Conservation (phyloP, 305 asterid species). For the Fraxinus albicans region DNA sequence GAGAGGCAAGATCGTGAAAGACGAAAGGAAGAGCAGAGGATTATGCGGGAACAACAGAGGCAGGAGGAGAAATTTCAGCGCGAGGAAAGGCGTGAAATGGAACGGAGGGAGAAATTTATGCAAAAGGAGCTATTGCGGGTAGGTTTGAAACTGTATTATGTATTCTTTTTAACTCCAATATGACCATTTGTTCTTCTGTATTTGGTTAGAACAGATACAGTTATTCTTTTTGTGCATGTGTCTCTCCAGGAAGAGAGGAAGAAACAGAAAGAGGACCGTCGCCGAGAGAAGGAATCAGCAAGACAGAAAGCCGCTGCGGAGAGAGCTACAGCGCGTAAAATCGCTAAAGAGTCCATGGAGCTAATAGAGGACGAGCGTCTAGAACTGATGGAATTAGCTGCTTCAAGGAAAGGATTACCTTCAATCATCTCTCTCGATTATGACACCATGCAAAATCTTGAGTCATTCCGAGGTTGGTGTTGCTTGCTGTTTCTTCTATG, state of each 20-base stretch:
- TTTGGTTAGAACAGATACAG: conserved; percentile 3
- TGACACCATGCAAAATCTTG: conserved; percentile 83
- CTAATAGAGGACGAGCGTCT: conserved; percentile 96
- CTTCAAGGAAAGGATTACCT: conserved; percentile 76
- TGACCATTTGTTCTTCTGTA: background rate
- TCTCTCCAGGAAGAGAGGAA: conserved; percentile 74
- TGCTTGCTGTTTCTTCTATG: conserved; percentile 16
- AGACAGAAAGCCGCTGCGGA: conserved; percentile 87
- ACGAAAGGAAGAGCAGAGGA: conserved; percentile 77
- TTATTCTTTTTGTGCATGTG: conserved; percentile 8
- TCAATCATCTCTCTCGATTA: conserved; percentile 86
- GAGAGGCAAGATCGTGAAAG: conserved; percentile 94
- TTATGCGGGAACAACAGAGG: conserved; percentile 81
- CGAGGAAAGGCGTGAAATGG: conserved; percentile 96
- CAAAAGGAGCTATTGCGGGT: conserved; percentile 83
- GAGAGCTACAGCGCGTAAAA: conserved; percentile 86
- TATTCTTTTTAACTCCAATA: background rate
- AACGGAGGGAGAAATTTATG: conserved; percentile 87
- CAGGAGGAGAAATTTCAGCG: conserved; percentile 94
- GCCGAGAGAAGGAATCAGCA: conserved; percentile 75
- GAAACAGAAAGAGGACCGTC: conserved; percentile 87
- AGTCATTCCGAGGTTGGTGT: conserved; percentile 73
- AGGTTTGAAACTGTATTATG: conserved; percentile 20
- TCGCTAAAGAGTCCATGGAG: conserved; percentile 95
- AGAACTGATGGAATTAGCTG: conserved; percentile 97